Evolutionary conservation across 2,329 filamentous ascomycete species (phyloP).

Genomic region (Escovopsis sp.): DNA sequence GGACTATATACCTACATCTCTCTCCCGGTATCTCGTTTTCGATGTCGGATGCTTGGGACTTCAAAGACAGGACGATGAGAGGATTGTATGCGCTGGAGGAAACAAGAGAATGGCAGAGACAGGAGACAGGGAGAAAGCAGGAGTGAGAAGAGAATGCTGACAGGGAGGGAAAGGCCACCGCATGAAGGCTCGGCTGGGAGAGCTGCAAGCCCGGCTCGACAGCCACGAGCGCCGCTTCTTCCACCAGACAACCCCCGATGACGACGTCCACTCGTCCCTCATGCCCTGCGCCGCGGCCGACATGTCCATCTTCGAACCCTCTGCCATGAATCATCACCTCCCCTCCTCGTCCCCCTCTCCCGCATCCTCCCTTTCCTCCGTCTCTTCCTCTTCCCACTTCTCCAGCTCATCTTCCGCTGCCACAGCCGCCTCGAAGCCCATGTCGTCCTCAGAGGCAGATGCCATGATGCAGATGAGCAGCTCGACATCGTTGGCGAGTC

Average conservation of each 20-base stretch:
- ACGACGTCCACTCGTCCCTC: not conserved
- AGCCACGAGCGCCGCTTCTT: slow-evolving; percentile 10
- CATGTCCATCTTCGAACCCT: slow-evolving; percentile 3
- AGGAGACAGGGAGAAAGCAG: not conserved
- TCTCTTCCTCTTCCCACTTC: no score
- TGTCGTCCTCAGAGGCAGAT: not conserved
- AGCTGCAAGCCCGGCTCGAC: slow-evolving; percentile 16
- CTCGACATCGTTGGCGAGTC: no score
- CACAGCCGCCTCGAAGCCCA: no score
- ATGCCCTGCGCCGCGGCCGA: slow-evolving; percentile 1
- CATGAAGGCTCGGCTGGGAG: slow-evolving; percentile 16
- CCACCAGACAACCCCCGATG: slow-evolving; percentile 2
- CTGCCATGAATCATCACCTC: slow-evolving; percentile 4
- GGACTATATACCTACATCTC: not conserved
- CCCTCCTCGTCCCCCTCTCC: slow-evolving; percentile 10
- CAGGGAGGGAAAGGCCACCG: slow-evolving; percentile 11
- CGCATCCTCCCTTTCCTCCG: slow-evolving; percentile 7
- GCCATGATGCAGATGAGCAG: no score
- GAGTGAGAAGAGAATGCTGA: not conserved
- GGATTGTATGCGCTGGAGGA: no score
- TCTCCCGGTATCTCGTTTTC: not conserved
- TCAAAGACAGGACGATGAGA: no score
- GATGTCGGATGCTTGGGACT: no score
- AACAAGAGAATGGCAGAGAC: no score
- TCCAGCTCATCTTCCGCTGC: no score